A percentile compares a stretch with the other conserved stretches of the same genome.
Evolutionary conservation across 768 basidiomycete species (phyloP).

Genomic region (Calocybe indica): DNA sequence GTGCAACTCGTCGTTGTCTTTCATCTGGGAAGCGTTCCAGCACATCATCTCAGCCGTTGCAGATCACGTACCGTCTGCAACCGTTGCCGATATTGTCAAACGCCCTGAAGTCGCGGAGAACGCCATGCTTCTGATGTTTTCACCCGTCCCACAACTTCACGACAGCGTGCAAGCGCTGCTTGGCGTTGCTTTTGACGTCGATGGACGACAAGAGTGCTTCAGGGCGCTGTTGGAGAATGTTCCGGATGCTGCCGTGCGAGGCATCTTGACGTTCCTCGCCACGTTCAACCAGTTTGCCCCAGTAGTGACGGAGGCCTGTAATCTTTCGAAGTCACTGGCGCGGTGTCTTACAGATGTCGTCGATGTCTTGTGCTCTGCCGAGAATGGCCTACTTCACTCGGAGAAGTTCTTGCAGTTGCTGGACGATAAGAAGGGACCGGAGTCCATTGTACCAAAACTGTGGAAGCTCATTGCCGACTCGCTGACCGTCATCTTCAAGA

Average conservation of each 20-base stretch:
- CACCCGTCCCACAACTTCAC: conserved; percentile 73
- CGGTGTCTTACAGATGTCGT: conserved; percentile 90
- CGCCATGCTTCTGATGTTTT: conserved; percentile 68
- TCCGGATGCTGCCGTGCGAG: conserved; percentile 62
- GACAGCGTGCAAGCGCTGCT: conserved; percentile 73
- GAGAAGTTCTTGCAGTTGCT: conserved; percentile 40
- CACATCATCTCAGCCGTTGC: conserved; percentile 59
- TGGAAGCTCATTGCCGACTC: conserved; percentile 83
- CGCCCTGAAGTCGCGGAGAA: conserved; percentile 51
- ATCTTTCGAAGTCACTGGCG: conserved; percentile 84
- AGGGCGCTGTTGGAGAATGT: conserved; percentile 66
- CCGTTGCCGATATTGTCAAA: conserved; percentile 49
- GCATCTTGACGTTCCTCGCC: conserved; percentile 61
- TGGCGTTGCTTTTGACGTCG: conserved; percentile 84
- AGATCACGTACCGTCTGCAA: conserved; percentile 49
- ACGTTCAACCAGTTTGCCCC: conserved; percentile 60
- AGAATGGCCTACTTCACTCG: conserved; percentile 65
- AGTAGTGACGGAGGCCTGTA: conserved; percentile 78
- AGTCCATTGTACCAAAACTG: conserved; percentile 54
- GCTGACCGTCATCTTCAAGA: conserved; percentile 78
- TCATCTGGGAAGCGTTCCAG: conserved; percentile 58
- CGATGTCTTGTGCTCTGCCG: conserved; percentile 74
- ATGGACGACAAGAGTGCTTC: conserved; percentile 84
- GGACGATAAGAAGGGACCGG: conserved; percentile 35
- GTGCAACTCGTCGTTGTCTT: conserved; percentile 55